Evolutionary conservation across 1,284 basidiomycete genomes (phyloP).

Genomic region (Ceratobasidium sp.): DNA sequence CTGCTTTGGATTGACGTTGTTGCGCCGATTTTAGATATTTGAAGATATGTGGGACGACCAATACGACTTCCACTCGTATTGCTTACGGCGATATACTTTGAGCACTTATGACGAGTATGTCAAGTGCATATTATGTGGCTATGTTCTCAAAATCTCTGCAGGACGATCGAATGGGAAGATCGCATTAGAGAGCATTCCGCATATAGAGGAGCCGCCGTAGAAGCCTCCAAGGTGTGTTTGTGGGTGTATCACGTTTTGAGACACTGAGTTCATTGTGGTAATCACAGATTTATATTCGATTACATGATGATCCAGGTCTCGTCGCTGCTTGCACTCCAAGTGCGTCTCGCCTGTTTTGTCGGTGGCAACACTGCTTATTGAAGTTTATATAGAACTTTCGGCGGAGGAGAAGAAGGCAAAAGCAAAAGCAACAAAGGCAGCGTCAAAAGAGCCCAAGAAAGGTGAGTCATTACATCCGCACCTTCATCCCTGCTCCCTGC

Average conservation of each 20-base stretch:
- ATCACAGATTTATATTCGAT: conserved; percentile 76
- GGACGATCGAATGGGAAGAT: conserved; percentile 83
- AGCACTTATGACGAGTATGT: conserved; percentile 84
- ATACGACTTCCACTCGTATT: conserved; percentile 98
- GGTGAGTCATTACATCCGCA: conserved; percentile 54
- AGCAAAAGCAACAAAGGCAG: conserved; percentile 91
- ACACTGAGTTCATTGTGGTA: neutral
- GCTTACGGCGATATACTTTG: conserved; percentile 90
- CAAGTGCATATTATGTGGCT: neutral
- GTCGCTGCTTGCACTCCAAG: conserved; percentile 60
- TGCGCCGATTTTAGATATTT: conserved; percentile 70
- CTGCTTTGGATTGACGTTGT: neutral
- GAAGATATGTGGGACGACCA: conserved; percentile 95
- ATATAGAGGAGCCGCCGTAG: conserved; percentile 82
- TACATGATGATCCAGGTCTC: conserved; percentile 82
- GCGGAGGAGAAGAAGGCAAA: conserved; percentile 88
- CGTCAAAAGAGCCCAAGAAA: conserved; percentile 78
- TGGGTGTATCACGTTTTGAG: neutral
- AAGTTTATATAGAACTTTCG: conserved; percentile 59
- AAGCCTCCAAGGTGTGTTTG: conserved; percentile 70
- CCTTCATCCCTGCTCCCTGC: conserved; percentile 44
- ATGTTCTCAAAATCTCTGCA: conserved; percentile 7
- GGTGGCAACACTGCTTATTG: conserved; percentile 27
- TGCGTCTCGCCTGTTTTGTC: conserved; percentile 51
- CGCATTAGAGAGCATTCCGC: conserved; percentile 78